phyloP scores from a whole-genome alignment of 805 yeast species.

The Candida tallmaniae region DNA sequence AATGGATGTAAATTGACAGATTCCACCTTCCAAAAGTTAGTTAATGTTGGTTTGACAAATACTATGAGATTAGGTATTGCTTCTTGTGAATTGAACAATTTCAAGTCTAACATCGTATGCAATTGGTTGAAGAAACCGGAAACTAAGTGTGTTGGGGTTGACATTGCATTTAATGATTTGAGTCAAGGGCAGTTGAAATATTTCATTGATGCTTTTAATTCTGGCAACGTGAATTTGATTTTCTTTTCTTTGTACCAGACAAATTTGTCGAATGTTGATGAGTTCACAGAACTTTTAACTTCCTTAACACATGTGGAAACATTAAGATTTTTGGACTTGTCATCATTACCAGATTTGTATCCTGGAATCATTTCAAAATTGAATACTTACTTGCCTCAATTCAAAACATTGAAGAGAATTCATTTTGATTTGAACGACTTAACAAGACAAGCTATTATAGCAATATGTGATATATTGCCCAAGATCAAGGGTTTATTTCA shows the following conservation, averaged over 20 bases:
- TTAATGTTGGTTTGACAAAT: slow-evolving; percentile 36
- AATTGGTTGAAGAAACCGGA: slow-evolving; percentile 43
- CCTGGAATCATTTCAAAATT: slow-evolving; percentile 47
- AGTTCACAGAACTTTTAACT: slow-evolving; percentile 31
- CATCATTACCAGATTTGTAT: slow-evolving; percentile 48
- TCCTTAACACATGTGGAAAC: slow-evolving; percentile 35
- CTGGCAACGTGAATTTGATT: slow-evolving; percentile 31
- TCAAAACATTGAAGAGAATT: slow-evolving; percentile 42
- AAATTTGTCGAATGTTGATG: slow-evolving; percentile 38
- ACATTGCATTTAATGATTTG: slow-evolving; percentile 51
- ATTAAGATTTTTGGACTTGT: slow-evolving; percentile 48
- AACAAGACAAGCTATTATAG: slow-evolving; percentile 42
- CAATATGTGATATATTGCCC: slow-evolving; percentile 45
- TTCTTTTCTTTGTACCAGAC: slow-evolving; percentile 54
- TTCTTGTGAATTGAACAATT: slow-evolving; percentile 41
- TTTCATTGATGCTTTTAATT: slow-evolving; percentile 38
- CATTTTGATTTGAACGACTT: slow-evolving; percentile 54
- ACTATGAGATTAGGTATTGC: slow-evolving; percentile 55
- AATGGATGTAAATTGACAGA: slow-evolving; percentile 51
- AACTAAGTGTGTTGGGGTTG: slow-evolving; percentile 51
- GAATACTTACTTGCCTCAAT: slow-evolving; percentile 41
- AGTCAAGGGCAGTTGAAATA: slow-evolving; percentile 44
- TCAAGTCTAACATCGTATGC: slow-evolving; percentile 39
- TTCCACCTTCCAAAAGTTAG: slow-evolving; percentile 35
- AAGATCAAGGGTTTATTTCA: slow-evolving; percentile 46